These are phyloP conservation scores for Glebionis coronaria DNA, from an alignment of 129 eudicot genomes.

Conservation along the genomic window DNA sequence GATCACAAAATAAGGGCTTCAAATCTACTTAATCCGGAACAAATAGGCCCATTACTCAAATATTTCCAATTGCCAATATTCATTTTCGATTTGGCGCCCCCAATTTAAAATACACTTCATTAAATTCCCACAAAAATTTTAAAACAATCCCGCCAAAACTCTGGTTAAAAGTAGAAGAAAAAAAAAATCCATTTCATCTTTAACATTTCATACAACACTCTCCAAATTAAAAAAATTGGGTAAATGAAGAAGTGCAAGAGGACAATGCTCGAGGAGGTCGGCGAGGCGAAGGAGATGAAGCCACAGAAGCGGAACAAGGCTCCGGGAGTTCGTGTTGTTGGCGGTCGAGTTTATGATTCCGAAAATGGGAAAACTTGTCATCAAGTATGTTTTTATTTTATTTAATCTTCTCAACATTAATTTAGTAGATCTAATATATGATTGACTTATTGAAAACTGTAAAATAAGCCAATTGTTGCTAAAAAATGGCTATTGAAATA, in stretches of 20 bases:
- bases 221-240: too few species aligned
- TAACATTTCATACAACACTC: too few species aligned
- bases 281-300: conserved; percentile 6
- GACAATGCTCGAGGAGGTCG: background rate
- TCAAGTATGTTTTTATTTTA: conserved; percentile 39
- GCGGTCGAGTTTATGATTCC: conserved; percentile 62
- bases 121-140: background rate
- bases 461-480: too few species aligned
- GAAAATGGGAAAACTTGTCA: conserved; percentile 67
- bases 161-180: background rate
- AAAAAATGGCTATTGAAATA: too few species aligned
- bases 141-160: conserved; percentile 7
- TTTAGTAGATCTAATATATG: too few species aligned
- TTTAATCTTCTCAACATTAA: too few species aligned
- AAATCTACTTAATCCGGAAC: too few species aligned
- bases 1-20: too few species aligned
- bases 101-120: background rate
- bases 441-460: too few species aligned
- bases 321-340: conserved; percentile 48
- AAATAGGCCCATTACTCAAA: too few species aligned
- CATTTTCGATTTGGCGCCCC: background rate
- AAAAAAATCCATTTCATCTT: background rate
- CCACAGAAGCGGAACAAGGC: conserved; percentile 43
- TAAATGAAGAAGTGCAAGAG: conserved; percentile 7
- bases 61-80: background rate